Evolutionary conservation across 1,139 yeast species (phyloP), one percentile per base, ranked within the genome.

Genomic region (Zygotorulaspora mrakii): DNA sequence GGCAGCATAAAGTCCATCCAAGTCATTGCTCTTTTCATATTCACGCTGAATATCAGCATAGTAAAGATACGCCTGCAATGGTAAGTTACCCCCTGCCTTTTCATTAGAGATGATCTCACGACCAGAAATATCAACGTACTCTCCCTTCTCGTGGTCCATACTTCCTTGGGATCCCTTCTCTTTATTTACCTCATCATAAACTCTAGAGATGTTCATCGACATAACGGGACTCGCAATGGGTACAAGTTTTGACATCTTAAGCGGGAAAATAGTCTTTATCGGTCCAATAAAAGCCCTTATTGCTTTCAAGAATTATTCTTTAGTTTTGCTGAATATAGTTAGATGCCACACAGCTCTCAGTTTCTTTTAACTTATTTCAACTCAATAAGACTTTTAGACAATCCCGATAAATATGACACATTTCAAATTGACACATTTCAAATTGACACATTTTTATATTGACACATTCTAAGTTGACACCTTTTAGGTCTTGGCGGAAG

Each of bases 21-120:
- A 16, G 36, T 44, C 47, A 7, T 36, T 33, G 17, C 23, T 28
- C 35, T 20, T 35, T 24, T 44, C 47, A 14, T 24, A 44, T 12
- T 42, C 43, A 35, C 47, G 47, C 33, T 44, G 46, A 8, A 42
- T 35, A 7, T 31, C 39, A 23, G 47, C 47, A 20, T 44, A 44
- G 34, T 41, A 34, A 9, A 31, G 16, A 25, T 41, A 42, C 5
- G 43, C 47, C 22, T 44, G 47, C 22, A 44, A 37, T 9, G 46
- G 47, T 23, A 41, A 17, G 17, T 11, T 28, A 14, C 17, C 12
- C 35, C 33, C 35, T 16, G 20, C 38, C 20, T 31, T 25, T 10
- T 28, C 36, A 25, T 12, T 30, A 12, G 43, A 42, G 25, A 39
- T 18, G 31, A 39, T 35, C 29, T 42, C 46, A 21, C 33, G 36